Conservation (phyloP, 1,284 basidiomycete species). For the Ceratobasidium sp. region DNA sequence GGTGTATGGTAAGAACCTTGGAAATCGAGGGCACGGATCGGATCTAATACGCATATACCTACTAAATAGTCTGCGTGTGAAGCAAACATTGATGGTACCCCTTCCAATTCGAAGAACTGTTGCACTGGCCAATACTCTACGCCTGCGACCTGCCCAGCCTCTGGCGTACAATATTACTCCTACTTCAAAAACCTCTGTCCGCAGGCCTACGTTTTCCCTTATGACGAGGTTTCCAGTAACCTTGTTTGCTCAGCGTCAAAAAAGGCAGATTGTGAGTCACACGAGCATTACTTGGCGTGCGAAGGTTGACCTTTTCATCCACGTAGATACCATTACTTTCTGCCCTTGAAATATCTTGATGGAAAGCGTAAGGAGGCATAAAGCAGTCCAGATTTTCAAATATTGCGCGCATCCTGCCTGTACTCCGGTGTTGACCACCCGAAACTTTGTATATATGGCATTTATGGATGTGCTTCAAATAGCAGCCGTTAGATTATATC, state of each 20-base stretch:
- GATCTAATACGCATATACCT: conserved; percentile 13
- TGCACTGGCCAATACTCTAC: conserved; percentile 52
- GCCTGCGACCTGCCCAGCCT: conserved; percentile 50
- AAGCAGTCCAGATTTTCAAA: too few relatives aligned
- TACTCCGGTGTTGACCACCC: too few relatives aligned
- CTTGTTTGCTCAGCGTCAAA: conserved; percentile 30
- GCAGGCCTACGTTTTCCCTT: conserved; percentile 50
- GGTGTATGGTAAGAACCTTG: conserved; percentile 42
- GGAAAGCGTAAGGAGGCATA: too few relatives aligned
- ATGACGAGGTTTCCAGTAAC: conserved; percentile 53
- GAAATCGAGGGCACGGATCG: background rate
- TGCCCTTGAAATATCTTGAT: background rate
- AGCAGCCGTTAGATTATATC: too few relatives aligned
- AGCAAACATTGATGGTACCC: conserved; percentile 37
- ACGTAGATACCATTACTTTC: background rate
- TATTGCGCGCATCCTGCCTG: too few relatives aligned
- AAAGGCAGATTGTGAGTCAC: conserved; percentile 47
- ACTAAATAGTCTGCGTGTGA: conserved; percentile 9
- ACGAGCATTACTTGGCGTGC: background rate
- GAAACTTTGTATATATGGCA: too few relatives aligned
- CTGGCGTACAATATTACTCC: conserved; percentile 50
- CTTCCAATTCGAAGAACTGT: conserved; percentile 52
- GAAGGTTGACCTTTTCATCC: conserved; percentile 19
- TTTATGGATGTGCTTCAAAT: too few relatives aligned
- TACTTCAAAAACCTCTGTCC: conserved; percentile 51